Percentiles rank a stretch among this genome's conserved stretches.
phyloP scores from a whole-genome alignment of 208 protist genomes.

The Trypanosoma brucei region DNA sequence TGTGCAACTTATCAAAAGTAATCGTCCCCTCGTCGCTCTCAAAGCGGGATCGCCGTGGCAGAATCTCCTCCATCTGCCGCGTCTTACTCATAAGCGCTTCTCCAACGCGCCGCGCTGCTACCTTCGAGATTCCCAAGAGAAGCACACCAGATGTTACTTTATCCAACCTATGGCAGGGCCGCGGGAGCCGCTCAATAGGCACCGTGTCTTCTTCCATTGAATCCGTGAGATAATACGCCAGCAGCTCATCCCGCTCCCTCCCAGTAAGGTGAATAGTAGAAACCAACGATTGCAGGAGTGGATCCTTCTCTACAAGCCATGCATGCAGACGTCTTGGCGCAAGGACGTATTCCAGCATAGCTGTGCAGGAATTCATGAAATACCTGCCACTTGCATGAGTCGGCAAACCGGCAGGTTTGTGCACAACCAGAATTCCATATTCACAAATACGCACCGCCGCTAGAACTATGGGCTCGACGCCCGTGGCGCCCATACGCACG shows the following conservation, averaged over 20 bases:
- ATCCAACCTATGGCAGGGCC: conserved; percentile 84
- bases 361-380: conserved; percentile 88
- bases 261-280: conserved; percentile 35
- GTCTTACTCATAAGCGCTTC: conserved; percentile 60
- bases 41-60: conserved; percentile 15
- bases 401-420: conserved; percentile 76
- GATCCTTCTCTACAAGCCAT: conserved; percentile 54
- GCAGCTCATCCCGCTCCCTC: conserved; percentile 51
- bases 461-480: conserved; percentile 47
- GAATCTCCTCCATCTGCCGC: conserved; percentile 40
- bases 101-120: conserved; percentile 47
- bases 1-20: conserved; percentile 5
- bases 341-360: conserved; percentile 87
- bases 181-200: conserved; percentile 37
- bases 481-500: conserved; percentile 56
- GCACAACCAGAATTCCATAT: conserved; percentile 59
- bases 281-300: conserved; percentile 70
- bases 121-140: conserved; percentile 48
- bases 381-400: conserved; percentile 90
- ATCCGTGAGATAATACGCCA: conserved; percentile 42
- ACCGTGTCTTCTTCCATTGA: conserved; percentile 12
- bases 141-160: conserved; percentile 87
- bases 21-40: neutral
- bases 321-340: conserved; percentile 60
- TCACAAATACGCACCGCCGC: conserved; percentile 44